phyloP scores from a whole-genome alignment of 805 yeast genomes.

The Pichia nanzhaoensis region DNA sequence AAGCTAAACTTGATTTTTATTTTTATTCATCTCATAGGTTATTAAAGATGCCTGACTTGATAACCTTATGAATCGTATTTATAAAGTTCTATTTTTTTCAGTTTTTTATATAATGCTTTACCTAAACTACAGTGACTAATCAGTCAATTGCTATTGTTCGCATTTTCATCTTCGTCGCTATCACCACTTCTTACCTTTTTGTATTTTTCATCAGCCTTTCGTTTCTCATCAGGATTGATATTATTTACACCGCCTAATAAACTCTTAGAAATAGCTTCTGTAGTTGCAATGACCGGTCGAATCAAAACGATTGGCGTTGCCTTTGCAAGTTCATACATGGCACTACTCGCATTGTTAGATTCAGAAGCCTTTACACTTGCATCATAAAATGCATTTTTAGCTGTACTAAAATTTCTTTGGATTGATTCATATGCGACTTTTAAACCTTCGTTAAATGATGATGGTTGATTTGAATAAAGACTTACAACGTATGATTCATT shows the following conservation, averaged over 20 bases:
- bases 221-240: conserved; percentile 57
- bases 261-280: conserved; percentile 81
- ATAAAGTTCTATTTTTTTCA: too few species aligned
- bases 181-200: conserved; percentile 21
- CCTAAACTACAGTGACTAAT: too few species aligned
- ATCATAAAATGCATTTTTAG: conserved; percentile 53
- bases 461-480: conserved; percentile 81
- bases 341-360: conserved; percentile 60
- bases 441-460: conserved; percentile 61
- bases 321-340: conserved; percentile 59
- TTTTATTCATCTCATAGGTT: too few species aligned
- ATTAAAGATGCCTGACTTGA: too few species aligned
- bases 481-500: conserved; percentile 46
- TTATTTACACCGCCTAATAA: conserved; percentile 79
- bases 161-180: conserved; percentile 1
- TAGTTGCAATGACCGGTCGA: conserved; percentile 85
- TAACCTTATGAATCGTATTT: too few species aligned
- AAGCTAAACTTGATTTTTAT: too few species aligned
- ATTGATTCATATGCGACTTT: conserved; percentile 67
- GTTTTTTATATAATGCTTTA: too few species aligned
- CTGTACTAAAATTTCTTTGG: conserved; percentile 59
- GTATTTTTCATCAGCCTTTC: conserved; percentile 62
- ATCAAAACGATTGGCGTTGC: conserved; percentile 77
- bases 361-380: conserved; percentile 58
- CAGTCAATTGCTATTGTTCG: background rate